Evolutionary conservation across 345 rosid genomes (phyloP).

Genomic region (Acer negundo): DNA sequence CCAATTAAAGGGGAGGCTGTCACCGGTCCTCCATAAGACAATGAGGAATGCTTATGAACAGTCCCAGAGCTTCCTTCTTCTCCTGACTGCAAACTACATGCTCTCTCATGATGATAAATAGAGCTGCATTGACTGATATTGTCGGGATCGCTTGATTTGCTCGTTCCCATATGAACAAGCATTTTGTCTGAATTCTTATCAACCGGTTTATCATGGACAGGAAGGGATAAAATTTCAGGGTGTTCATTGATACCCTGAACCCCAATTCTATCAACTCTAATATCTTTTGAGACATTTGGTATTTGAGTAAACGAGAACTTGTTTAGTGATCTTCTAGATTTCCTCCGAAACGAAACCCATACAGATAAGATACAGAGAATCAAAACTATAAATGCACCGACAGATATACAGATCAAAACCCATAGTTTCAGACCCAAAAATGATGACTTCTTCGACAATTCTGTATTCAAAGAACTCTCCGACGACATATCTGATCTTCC

Average conservation of each 20-base stretch:
- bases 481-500: slow-evolving; percentile 60
- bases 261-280: slow-evolving; percentile 78
- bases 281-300: slow-evolving; percentile 84
- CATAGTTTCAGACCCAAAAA: slow-evolving; percentile 86
- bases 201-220: slow-evolving; percentile 55
- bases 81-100: slow-evolving; percentile 71
- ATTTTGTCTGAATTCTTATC: slow-evolving; percentile 55
- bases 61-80: slow-evolving; percentile 89
- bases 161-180: slow-evolving; percentile 54
- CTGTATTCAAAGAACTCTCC: slow-evolving; percentile 63
- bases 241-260: slow-evolving; percentile 46
- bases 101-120: slow-evolving; percentile 65
- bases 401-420: slow-evolving; percentile 82
- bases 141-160: slow-evolving; percentile 84
- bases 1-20: slow-evolving; percentile 91
- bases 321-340: slow-evolving; percentile 55
- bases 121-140: slow-evolving; percentile 81
- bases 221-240: slow-evolving; percentile 47
- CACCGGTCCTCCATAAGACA: slow-evolving; percentile 57
- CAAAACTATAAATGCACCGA: slow-evolving; percentile 72
- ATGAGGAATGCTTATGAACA: slow-evolving; percentile 49
- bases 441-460: slow-evolving; percentile 73
- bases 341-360: slow-evolving; percentile 77
- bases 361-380: slow-evolving; percentile 79
- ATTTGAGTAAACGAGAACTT: slow-evolving; percentile 60